phyloP scores from a whole-genome alignment of 495 filamentous ascomycete species.

The Cudoniella acicularis region DNA sequence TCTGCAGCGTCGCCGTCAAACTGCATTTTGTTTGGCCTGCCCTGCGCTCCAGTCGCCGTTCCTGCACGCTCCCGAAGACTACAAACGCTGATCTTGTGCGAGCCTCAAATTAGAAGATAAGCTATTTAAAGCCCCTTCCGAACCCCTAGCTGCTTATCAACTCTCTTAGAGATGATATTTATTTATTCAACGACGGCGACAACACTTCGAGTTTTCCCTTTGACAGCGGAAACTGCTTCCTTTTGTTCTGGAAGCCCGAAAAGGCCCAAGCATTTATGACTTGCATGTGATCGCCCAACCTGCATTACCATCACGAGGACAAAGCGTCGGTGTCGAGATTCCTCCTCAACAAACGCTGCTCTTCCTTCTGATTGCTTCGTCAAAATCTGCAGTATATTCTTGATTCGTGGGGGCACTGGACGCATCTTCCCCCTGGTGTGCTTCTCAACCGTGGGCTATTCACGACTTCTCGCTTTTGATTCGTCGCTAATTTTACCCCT shows the following conservation, averaged over 20 bases:
- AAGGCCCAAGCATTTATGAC: slow-evolving; percentile 1
- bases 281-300: slow-evolving; percentile 15
- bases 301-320: not conserved
- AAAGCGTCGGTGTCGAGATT: not conserved
- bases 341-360: not conserved
- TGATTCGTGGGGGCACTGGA: not conserved
- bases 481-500: not conserved
- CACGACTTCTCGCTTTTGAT: not conserved
- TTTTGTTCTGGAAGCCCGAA: not conserved
- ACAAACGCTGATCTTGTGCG: not conserved
- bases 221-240: not conserved
- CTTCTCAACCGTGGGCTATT: not conserved
- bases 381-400: not conserved
- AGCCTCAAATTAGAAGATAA: not conserved
- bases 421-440: not conserved
- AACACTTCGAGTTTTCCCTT: not conserved
- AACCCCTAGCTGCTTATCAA: not conserved
- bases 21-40: not conserved
- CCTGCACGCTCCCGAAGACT: not conserved
- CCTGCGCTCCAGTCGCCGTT: not conserved
- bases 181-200: not conserved
- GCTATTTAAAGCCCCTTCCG: not conserved
- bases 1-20: not conserved
- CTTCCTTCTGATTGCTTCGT: not conserved
- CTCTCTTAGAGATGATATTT: not conserved